Evolutionary conservation across 192 early-diverging fungal genomes (phyloP).

Genomic region (Gonapodya sp.): DNA sequence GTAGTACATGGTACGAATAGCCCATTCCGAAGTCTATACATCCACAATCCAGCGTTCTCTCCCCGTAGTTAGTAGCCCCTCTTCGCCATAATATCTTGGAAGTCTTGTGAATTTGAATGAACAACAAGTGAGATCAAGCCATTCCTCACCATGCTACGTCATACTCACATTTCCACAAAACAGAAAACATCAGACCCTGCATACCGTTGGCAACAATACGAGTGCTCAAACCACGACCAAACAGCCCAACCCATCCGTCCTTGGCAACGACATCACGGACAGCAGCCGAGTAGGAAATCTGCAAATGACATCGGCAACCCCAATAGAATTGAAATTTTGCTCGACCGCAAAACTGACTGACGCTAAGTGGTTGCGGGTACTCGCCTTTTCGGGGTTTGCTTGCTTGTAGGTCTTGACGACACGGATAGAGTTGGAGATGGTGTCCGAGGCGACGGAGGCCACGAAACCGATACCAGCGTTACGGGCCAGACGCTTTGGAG

Average conservation of each 20-base stretch:
- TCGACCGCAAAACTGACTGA: too few relatives aligned
- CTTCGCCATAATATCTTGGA: neutral
- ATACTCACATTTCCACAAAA: conserved; percentile 25
- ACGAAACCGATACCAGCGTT: conserved; percentile 31
- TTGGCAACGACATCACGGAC: conserved; percentile 29
- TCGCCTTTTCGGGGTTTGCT: conserved; percentile 24
- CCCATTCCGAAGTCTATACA: too few relatives aligned
- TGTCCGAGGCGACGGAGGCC: conserved; percentile 22
- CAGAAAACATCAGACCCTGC: conserved; percentile 32
- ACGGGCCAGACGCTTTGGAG: conserved; percentile 23
- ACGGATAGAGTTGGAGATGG: conserved; percentile 29
- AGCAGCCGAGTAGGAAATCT: conserved; percentile 16
- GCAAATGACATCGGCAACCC: too few relatives aligned
- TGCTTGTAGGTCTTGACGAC: conserved; percentile 36
- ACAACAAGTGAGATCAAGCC: too few relatives aligned
- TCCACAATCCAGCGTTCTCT: too few relatives aligned
- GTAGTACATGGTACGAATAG: too few relatives aligned
- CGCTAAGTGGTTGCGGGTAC: too few relatives aligned
- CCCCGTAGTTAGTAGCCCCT: neutral
- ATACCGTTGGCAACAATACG: conserved; percentile 32
- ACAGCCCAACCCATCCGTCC: conserved; percentile 31
- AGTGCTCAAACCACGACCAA: conserved; percentile 31
- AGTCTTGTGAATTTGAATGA: neutral
- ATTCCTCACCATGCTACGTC: neutral
- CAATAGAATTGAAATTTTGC: too few relatives aligned